These are phyloP conservation scores for Hevea brasiliensis DNA, from an alignment of 345 rosid species.

Conservation along the genomic window DNA sequence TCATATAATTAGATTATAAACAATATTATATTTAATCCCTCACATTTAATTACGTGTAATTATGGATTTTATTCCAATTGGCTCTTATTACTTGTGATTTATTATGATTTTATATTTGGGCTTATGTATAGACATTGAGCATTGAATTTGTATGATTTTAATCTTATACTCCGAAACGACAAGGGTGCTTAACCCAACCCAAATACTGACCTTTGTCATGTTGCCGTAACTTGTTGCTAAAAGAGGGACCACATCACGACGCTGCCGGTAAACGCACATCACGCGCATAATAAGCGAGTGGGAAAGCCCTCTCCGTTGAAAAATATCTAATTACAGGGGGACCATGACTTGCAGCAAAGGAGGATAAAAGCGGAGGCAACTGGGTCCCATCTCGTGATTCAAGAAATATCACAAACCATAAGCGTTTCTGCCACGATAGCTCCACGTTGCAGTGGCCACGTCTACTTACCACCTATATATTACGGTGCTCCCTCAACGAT, in stretches of 20 bases:
- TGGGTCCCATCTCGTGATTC: conserved; percentile 39
- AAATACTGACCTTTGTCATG: neutral
- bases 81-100: too few relatives aligned
- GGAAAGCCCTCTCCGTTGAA: neutral
- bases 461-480: conserved; percentile 11
- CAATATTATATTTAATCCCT: too few relatives aligned
- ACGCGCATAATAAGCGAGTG: conserved; percentile 27
- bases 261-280: neutral
- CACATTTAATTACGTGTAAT: too few relatives aligned
- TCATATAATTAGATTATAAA: too few relatives aligned
- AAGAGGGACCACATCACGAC: too few relatives aligned
- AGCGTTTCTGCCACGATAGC: conserved; percentile 38
- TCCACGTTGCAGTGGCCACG: conserved; percentile 13
- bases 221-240: neutral
- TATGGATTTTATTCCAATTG: too few relatives aligned
- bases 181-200: too few relatives aligned
- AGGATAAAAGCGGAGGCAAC: conserved; percentile 34
- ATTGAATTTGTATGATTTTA: too few relatives aligned
- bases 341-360: conserved; percentile 37
- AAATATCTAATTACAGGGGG: conserved; percentile 35
- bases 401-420: conserved; percentile 33
- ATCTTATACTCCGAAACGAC: too few relatives aligned
- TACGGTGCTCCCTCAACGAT: neutral
- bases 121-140: too few relatives aligned
- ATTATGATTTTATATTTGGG: too few relatives aligned